These are phyloP conservation scores for Fabrea salina DNA, from an alignment of 169 alveolate species.

Conservation along the genomic window DNA sequence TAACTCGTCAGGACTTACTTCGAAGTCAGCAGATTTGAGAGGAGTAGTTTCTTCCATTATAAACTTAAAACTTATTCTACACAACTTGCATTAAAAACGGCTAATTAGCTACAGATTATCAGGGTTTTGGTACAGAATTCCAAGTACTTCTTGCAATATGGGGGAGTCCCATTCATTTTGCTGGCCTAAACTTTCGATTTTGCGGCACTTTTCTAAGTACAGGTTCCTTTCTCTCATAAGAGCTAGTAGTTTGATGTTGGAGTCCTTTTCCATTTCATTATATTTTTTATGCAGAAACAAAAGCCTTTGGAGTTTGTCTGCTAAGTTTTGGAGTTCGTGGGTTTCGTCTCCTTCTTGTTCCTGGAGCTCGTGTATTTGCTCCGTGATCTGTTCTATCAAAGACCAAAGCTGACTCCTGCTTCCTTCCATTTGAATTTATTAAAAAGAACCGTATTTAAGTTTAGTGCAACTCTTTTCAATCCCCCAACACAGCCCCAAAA, in stretches of 20 bases:
- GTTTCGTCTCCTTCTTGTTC: conserved; percentile 38
- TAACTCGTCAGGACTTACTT: no score
- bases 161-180: conserved; percentile 53
- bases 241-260: conserved; percentile 54
- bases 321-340: conserved; percentile 23
- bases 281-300: conserved; percentile 44
- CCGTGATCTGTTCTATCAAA: conserved; percentile 45
- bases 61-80: no score
- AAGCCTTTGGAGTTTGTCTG: conserved; percentile 53
- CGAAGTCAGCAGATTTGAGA: no score
- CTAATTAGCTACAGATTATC: no score
- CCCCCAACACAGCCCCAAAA: conserved; percentile 31
- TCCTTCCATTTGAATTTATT: conserved; percentile 44
- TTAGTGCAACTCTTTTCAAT: conserved; percentile 36
- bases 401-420: conserved; percentile 41
- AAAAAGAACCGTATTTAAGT: conserved; percentile 5
- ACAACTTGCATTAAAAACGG: no score
- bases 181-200: conserved; percentile 66
- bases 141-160: neutral
- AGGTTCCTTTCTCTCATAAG: conserved; percentile 67
- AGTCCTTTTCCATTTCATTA: conserved; percentile 54
- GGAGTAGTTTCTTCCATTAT: no score
- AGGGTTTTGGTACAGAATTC: conserved; percentile 7
- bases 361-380: conserved; percentile 41
- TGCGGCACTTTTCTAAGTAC: conserved; percentile 65